Evolutionary conservation across 2,329 filamentous ascomycete genomes (phyloP), one percentile per base, ranked within the genome.

Genomic region (Clonostachys solani): DNA sequence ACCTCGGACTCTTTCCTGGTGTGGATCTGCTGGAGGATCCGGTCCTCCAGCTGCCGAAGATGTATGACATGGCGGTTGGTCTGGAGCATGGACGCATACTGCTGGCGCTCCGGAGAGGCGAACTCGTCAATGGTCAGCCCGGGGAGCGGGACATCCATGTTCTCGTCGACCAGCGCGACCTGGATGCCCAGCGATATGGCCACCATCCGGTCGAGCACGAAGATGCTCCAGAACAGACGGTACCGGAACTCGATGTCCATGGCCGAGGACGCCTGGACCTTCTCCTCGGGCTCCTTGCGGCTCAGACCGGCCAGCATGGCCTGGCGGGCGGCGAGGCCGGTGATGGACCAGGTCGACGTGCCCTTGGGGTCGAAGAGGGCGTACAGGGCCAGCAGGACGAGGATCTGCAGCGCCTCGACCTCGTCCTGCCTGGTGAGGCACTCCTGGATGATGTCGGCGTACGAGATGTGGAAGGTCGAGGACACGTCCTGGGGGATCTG

Each of bases 51-150:
- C 52, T 71, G 69, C 2, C 70, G 64, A 13, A 73, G 60, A 45
- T 69, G 61, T 41, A 74, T 70, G 16, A 74, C 63, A 48, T 73
- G 71, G 1, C 71, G 67, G 35, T 64, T 71, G 3, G 68, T 69
- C 52, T 74, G 71, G n/a, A 74, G 55, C 17, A 69, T 67, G 8
- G 63, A 61, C 15, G 68, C 64, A 47, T 64, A 67, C 2, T 66
- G 55, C n/a, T 61, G 55, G 10, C 67, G 57, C 13, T 69, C 67
- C 4, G 63, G 46, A 8, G 67, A 68, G 3, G 66, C 67, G 49
- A 71, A 73, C 53, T 74, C 71, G 18, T 71, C 65, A n/a, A 73
- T 57, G 0, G 69, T 72, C 10, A 74, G 59, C 2, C 69, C 63
- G 2, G 71, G 71, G 8, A 74, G 58, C 1, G 71, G 69, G 4